Evolutionary conservation across 768 basidiomycete genomes (phyloP).

Genomic region (Tulasnella sp.): DNA sequence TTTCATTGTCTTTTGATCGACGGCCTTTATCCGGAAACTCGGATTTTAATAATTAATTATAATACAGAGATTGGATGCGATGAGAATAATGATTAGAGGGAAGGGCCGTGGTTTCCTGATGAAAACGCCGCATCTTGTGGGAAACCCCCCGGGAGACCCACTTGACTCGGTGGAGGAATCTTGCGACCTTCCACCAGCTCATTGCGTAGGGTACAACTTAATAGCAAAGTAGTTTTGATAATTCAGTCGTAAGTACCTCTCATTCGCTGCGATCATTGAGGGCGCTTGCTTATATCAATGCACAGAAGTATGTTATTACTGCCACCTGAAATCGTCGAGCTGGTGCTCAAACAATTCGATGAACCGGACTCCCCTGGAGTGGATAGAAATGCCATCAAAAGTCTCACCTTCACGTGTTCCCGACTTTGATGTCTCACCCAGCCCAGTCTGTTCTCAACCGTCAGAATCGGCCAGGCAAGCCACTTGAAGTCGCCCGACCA

Average conservation of each 20-base stretch:
- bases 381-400: neutral
- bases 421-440: neutral
- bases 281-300: neutral
- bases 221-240: no score
- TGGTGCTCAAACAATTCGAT: neutral
- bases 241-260: neutral
- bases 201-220: no score
- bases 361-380: neutral
- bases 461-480: neutral
- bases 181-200: no score
- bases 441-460: neutral
- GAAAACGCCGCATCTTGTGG: no score
- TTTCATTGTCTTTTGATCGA: neutral
- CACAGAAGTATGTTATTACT: neutral
- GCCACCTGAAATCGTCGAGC: neutral
- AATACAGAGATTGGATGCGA: neutral
- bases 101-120: no score
- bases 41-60: neutral
- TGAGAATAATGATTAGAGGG: neutral
- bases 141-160: neutral
- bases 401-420: neutral
- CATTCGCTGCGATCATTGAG: neutral
- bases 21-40: neutral
- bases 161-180: no score
- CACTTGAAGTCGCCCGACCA: neutral